phyloP scores from a whole-genome alignment of 2,329 filamentous ascomycete species.

The Hymenoscyphus fraxineus region DNA sequence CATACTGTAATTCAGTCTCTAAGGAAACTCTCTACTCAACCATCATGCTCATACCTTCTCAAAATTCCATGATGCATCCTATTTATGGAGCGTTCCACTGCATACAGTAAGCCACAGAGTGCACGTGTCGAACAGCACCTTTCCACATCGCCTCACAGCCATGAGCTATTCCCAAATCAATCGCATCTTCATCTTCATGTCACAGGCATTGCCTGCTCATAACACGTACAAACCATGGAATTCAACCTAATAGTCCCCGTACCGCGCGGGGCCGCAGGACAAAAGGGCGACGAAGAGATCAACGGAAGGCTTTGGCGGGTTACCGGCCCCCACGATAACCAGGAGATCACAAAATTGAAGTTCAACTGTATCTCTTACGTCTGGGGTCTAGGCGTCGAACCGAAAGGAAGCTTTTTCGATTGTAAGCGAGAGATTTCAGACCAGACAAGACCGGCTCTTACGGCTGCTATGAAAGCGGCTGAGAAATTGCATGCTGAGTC shows the following conservation, averaged over 20 bases:
- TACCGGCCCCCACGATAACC: slow-evolving; percentile 11
- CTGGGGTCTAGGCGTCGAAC: slow-evolving; percentile 17
- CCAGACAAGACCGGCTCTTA: slow-evolving; percentile 17
- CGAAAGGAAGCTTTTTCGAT: slow-evolving; percentile 19
- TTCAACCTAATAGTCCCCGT: neutral
- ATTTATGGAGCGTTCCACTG: neutral
- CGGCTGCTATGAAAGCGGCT: slow-evolving; percentile 18
- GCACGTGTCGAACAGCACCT: neutral
- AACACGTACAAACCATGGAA: neutral
- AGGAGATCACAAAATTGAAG: slow-evolving; percentile 6
- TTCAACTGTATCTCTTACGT: slow-evolving; percentile 24
- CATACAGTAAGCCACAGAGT: neutral
- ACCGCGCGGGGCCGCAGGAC: neutral
- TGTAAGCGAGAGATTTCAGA: slow-evolving; percentile 20
- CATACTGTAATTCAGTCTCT: neutral
- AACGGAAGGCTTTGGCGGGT: slow-evolving; percentile 19
- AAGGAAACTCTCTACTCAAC: neutral
- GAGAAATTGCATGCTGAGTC: slow-evolving; percentile 3
- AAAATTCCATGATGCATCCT: neutral
- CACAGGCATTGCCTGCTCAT: neutral
- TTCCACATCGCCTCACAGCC: neutral
- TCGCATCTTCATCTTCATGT: neutral
- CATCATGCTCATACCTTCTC: neutral
- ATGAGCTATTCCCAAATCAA: neutral
- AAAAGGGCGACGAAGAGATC: slow-evolving; percentile 20